Evolutionary conservation across 2,329 filamentous ascomycete genomes (phyloP).

Genomic region (Fusarium compactum): DNA sequence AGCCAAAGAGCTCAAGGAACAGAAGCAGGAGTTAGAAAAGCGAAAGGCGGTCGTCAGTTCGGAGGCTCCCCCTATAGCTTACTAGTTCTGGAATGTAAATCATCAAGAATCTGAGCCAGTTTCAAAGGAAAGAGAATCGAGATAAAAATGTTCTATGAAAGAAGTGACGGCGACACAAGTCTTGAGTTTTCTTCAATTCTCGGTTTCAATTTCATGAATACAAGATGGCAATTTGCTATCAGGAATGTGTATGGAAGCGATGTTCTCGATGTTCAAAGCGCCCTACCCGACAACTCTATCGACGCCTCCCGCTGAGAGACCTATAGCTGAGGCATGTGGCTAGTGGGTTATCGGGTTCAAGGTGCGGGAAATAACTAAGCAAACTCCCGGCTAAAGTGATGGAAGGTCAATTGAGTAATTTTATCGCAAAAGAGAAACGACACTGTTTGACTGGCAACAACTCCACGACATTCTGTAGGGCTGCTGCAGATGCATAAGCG

Average conservation of each 20-base stretch:
- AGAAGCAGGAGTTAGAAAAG: no score
- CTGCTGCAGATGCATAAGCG: constrained; percentile 17
- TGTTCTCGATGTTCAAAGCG: not conserved
- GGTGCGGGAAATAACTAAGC: not conserved
- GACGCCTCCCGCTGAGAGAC: not conserved
- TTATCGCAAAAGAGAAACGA: not conserved
- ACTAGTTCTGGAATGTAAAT: no score
- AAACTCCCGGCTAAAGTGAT: not conserved
- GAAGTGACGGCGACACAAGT: no score
- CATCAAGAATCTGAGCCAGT: no score
- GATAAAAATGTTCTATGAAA: no score
- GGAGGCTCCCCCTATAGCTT: no score
- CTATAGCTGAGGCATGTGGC: not conserved
- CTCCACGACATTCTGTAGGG: not conserved
- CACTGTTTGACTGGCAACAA: not conserved
- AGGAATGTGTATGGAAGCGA: not conserved
- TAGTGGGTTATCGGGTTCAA: not conserved
- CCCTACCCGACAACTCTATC: not conserved
- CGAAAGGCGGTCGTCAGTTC: no score
- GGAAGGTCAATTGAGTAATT: not conserved
- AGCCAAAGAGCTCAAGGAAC: no score
- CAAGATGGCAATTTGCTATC: not conserved
- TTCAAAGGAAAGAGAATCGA: no score
- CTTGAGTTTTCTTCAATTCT: no score
- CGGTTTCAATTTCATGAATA: rapidly evolving